Conservation (phyloP, 176 grass and related monocot species). For the Triticum turgidum region DNA sequence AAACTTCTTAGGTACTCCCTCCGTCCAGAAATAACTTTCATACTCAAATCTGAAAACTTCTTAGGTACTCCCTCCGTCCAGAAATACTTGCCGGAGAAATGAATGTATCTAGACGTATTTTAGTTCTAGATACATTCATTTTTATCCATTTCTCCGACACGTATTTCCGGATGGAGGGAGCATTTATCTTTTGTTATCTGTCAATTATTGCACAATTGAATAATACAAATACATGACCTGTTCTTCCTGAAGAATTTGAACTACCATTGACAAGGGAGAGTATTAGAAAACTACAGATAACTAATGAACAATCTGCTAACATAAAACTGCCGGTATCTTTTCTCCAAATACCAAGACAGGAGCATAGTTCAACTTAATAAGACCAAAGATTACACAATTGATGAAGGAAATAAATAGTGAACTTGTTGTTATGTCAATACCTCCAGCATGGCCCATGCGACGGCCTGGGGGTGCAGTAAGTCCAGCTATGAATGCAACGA, state of each 20-base stretch:
- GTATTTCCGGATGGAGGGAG: too few relatives aligned
- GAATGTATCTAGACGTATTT: too few relatives aligned
- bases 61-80: too few relatives aligned
- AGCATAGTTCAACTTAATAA: slow-evolving; percentile 16
- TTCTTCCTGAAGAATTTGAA: background rate
- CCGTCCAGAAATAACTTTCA: background rate
- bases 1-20: background rate
- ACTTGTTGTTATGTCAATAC: slow-evolving; percentile 37
- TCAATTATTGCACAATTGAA: background rate
- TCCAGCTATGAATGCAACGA: slow-evolving; percentile 99
- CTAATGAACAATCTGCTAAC: background rate
- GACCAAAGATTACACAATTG: background rate
- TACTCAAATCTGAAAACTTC: slow-evolving; percentile 1
- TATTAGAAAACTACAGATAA: background rate
- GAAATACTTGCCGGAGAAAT: too few relatives aligned
- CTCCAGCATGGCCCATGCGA: slow-evolving; percentile 99
- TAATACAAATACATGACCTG: background rate
- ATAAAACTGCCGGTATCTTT: background rate
- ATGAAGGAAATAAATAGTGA: background rate
- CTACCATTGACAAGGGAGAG: background rate
- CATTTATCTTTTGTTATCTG: background rate
- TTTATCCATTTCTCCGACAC: too few relatives aligned
- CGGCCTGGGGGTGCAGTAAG: slow-evolving; percentile 96
- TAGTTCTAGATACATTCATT: too few relatives aligned
- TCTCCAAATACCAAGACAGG: background rate